phyloP scores from a whole-genome alignment of 768 basidiomycete genomes.

The Mrakia gelida region DNA sequence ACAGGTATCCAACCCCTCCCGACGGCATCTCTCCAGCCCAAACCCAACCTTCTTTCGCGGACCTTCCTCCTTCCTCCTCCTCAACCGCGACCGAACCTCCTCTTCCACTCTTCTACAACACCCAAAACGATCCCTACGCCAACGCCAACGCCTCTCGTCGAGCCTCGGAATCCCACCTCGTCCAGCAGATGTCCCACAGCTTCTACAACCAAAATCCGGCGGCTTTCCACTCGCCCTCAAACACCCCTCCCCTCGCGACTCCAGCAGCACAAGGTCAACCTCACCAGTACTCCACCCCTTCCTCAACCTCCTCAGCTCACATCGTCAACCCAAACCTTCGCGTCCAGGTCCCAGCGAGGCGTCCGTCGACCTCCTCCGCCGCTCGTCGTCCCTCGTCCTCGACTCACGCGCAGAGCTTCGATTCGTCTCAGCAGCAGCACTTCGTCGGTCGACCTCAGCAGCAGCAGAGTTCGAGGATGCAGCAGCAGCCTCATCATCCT shows the following conservation, averaged over 20 bases:
- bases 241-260: background rate
- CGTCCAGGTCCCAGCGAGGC: background rate
- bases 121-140: background rate
- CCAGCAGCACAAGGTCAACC: background rate
- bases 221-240: background rate
- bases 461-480: background rate
- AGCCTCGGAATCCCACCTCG: conserved; percentile 5
- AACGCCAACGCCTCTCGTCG: background rate
- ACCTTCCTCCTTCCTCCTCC: background rate
- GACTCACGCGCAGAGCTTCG: background rate
- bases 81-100: background rate
- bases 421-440: background rate
- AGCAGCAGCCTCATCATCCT: background rate
- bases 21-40: background rate
- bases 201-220: background rate
- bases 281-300: background rate
- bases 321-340: background rate
- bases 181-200: background rate
- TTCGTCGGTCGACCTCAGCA: conserved; percentile 1
- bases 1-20: background rate
- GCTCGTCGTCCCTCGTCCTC: conserved; percentile 4
- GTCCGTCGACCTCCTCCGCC: conserved; percentile 4
- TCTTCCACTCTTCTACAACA: background rate
- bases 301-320: background rate
- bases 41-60: conserved; percentile 4